Conservation (phyloP, 2,329 filamentous ascomycete species). For the Elsinoe perseae region DNA sequence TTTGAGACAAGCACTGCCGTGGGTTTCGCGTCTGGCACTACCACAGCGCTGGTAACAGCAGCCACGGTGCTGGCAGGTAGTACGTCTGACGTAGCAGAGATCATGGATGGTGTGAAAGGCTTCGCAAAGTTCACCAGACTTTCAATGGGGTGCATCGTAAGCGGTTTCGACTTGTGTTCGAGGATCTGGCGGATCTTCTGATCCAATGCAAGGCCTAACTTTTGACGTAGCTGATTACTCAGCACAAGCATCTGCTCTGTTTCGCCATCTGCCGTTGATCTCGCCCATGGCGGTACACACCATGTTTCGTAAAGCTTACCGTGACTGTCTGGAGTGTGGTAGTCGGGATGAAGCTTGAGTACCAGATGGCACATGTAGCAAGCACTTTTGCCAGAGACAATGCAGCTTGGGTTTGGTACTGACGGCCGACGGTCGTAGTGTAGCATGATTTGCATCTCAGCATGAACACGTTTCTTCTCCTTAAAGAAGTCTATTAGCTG, state of each 20-base stretch:
- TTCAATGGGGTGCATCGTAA: neutral
- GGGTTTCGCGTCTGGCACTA: too few species aligned
- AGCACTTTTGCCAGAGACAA: neutral
- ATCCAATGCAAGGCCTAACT: neutral
- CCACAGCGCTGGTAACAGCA: too few species aligned
- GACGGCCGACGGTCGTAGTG: neutral
- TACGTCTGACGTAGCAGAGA: neutral
- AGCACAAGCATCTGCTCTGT: neutral
- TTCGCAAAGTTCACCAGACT: neutral
- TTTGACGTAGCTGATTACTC: neutral
- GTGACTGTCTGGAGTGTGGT: neutral
- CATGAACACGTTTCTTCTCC: neutral
- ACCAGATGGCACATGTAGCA: neutral
- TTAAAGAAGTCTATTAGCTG: neutral
- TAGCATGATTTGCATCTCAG: constrained; percentile 1
- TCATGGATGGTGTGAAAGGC: neutral
- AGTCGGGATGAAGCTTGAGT: neutral
- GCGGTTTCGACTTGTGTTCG: neutral
- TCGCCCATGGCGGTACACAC: neutral
- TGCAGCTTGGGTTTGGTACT: neutral
- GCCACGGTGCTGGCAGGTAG: neutral
- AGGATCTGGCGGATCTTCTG: neutral
- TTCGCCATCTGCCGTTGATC: neutral
- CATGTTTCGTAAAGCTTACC: neutral
- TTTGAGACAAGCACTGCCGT: too few species aligned